These are phyloP conservation scores for Cystobasidiopsis lactophilus DNA, from an alignment of 768 basidiomycete species.

Conservation along the genomic window DNA sequence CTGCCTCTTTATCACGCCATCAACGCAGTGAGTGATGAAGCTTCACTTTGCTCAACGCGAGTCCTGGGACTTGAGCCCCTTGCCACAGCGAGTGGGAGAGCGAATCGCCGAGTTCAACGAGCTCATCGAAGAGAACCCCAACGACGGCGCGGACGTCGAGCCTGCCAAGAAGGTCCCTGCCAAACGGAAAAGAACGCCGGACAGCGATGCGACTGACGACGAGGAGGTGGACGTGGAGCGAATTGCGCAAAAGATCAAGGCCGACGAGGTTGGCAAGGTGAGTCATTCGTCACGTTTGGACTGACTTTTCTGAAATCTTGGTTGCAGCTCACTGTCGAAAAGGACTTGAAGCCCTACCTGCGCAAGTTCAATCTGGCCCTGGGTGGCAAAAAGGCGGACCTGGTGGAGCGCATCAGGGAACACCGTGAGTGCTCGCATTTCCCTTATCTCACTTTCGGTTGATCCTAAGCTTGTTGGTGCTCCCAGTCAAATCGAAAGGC, in stretches of 20 bases:
- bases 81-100: slow-evolving; percentile 5
- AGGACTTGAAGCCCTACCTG: slow-evolving; percentile 2
- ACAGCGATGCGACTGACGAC: background rate
- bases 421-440: background rate
- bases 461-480: no score
- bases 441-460: no score
- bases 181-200: background rate
- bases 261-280: background rate
- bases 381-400: slow-evolving; percentile 7
- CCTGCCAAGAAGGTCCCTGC: no score
- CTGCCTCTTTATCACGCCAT: background rate
- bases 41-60: background rate
- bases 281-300: background rate
- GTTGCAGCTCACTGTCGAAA: background rate
- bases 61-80: background rate
- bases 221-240: background rate
- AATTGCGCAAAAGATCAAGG: background rate
- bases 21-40: background rate
- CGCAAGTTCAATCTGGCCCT: background rate
- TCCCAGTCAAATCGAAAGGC: no score
- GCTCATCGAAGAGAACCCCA: slow-evolving; percentile 5
- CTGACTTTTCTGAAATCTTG: background rate
- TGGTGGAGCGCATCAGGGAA: background rate
- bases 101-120: background rate
- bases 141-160: background rate